Percentiles rank a stretch among this genome's conserved stretches.
Evolutionary conservation across 306 rosid genomes (phyloP).

Genomic region (Acmispon strigosus): DNA sequence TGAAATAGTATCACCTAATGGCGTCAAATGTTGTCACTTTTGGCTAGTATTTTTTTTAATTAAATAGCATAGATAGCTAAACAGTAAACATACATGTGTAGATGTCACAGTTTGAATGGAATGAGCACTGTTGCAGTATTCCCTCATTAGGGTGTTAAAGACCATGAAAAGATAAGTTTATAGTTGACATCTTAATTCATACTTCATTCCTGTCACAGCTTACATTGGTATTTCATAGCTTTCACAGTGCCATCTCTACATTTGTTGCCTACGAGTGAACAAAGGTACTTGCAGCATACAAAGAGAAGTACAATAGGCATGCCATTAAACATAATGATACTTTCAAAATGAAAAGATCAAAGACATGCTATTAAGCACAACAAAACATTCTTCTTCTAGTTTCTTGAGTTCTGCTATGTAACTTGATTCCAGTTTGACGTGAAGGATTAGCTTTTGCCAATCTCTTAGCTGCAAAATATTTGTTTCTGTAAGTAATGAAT

Average conservation of each 20-base stretch:
- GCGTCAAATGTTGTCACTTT: too few relatives aligned
- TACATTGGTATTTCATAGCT: background rate
- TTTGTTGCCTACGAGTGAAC: background rate
- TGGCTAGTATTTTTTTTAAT: too few relatives aligned
- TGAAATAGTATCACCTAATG: too few relatives aligned
- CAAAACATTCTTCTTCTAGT: constrained; percentile 54
- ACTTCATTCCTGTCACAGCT: too few relatives aligned
- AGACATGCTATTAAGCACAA: constrained; percentile 31
- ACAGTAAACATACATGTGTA: too few relatives aligned
- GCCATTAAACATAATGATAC: background rate
- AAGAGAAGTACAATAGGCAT: background rate
- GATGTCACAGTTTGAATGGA: too few relatives aligned
- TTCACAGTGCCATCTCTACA: background rate
- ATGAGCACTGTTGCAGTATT: too few relatives aligned
- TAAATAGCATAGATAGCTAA: too few relatives aligned
- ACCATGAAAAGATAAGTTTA: background rate
- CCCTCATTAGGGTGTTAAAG: too few relatives aligned
- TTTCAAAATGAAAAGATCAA: background rate
- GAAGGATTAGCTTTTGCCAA: constrained; percentile 70
- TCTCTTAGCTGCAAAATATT: constrained; percentile 54
- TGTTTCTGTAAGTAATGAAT: background rate
- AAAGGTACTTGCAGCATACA: background rate
- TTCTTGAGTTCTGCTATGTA: constrained; percentile 48
- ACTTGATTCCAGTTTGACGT: constrained; percentile 56
- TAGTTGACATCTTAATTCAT: background rate